A percentile compares a stretch with the other conserved stretches of the same genome.
Conservation (phyloP, 192 early-diverging fungal genomes). For the Coemansia nantahalensis region DNA sequence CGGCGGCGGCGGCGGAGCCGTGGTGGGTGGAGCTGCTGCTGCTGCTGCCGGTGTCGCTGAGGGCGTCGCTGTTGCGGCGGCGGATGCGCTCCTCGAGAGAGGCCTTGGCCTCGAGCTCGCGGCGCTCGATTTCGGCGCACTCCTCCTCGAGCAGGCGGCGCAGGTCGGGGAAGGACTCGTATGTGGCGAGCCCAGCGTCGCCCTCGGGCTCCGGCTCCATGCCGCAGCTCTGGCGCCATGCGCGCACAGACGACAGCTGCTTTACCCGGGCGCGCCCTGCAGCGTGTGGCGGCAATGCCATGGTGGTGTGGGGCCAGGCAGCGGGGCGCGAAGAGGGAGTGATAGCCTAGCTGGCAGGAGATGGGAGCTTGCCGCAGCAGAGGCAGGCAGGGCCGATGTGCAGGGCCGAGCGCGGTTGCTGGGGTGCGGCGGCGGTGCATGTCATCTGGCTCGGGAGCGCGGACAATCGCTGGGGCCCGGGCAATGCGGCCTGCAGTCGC, state of each 20-base stretch:
- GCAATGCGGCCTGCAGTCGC: too few relatives aligned
- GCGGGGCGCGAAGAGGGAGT: too few relatives aligned
- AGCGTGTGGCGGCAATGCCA: constrained; percentile 3
- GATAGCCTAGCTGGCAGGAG: too few relatives aligned
- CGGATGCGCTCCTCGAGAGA: constrained; percentile 27
- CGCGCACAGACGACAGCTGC: constrained; percentile 46
- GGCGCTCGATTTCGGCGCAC: constrained; percentile 52
- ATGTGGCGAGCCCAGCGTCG: constrained; percentile 27
- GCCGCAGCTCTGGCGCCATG: constrained; percentile 43
- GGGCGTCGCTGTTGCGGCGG: constrained; percentile 45
- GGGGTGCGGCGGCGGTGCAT: too few relatives aligned
- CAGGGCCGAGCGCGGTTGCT: too few relatives aligned
- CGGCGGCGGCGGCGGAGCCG: constrained; percentile 14
- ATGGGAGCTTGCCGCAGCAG: too few relatives aligned
- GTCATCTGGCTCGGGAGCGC: too few relatives aligned
- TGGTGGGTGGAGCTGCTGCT: constrained; percentile 13
- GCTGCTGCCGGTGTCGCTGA: constrained; percentile 22
- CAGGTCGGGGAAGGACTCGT: constrained; percentile 51
- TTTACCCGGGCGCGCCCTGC: constrained; percentile 33
- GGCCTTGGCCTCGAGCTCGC: constrained; percentile 33
- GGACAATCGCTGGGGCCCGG: too few relatives aligned
- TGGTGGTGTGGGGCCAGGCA: too few relatives aligned
- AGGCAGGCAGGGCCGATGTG: too few relatives aligned
- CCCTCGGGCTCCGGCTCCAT: constrained; percentile 28
- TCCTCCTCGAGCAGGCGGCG: constrained; percentile 42